A percentile compares a stretch with the other conserved stretches of the same genome.
Evolutionary conservation across 352 stramenopile species (phyloP).

Genomic region (Pythium rishiriense): DNA sequence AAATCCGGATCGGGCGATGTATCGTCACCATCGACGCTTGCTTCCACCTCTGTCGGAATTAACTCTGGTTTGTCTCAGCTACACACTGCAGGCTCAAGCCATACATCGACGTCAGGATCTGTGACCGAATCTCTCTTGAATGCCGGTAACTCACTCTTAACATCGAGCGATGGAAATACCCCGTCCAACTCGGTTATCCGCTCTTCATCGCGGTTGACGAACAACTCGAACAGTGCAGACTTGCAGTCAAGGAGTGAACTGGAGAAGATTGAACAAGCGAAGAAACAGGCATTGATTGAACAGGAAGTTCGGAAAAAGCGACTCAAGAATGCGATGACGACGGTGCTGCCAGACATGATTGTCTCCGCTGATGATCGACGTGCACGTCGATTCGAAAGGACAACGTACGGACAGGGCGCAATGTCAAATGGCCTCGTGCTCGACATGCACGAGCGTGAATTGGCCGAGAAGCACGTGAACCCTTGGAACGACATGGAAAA

Average conservation of each 20-base stretch:
- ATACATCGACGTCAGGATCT: not conserved
- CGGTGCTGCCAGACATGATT: conserved; percentile 85
- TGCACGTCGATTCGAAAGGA: conserved; percentile 50
- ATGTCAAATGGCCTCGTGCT: conserved; percentile 62
- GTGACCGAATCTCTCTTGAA: not conserved
- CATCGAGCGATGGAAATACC: conserved; percentile 18
- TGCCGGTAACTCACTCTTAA: not conserved
- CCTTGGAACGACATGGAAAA: conserved; percentile 99
- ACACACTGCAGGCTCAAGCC: not conserved
- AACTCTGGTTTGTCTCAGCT: conserved; percentile 12
- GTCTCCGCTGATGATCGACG: conserved; percentile 56
- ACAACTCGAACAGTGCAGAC: conserved; percentile 77
- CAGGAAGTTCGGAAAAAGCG: conserved; percentile 84
- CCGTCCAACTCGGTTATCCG: conserved; percentile 46
- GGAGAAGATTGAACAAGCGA: conserved; percentile 82
- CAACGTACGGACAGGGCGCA: conserved; percentile 59
- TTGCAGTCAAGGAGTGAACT: conserved; percentile 70
- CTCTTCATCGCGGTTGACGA: conserved; percentile 81
- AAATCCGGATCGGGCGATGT: conserved; percentile 30
- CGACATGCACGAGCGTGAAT: conserved; percentile 68
- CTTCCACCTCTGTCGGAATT: conserved; percentile 5
- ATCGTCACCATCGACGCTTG: not conserved
- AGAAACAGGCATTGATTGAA: conserved; percentile 69
- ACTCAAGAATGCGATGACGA: conserved; percentile 81
- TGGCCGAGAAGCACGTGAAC: conserved; percentile 86